Evolutionary conservation across 805 yeast genomes (phyloP).

Genomic region (Candida ponderosae): DNA sequence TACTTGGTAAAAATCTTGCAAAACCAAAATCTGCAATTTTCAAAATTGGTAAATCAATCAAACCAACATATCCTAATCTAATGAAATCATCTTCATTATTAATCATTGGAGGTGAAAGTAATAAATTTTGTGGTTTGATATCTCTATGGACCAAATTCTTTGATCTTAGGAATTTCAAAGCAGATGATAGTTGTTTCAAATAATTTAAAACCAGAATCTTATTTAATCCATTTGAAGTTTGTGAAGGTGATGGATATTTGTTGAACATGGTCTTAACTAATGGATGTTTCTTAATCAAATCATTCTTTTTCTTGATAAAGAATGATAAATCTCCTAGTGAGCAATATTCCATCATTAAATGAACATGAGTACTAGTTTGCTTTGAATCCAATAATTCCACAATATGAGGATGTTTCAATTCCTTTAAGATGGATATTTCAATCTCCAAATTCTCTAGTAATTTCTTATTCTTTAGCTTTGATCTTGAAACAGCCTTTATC

Average conservation of each 20-base stretch:
- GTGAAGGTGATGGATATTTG: conserved; percentile 74
- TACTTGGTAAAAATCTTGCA: conserved; percentile 88
- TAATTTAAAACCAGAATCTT: conserved; percentile 75
- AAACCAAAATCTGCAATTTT: conserved; percentile 98
- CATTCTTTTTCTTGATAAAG: conserved; percentile 71
- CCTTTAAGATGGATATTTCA: conserved; percentile 83
- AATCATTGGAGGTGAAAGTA: conserved; percentile 76
- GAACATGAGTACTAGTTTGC: conserved; percentile 72
- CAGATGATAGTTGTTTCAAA: conserved; percentile 77
- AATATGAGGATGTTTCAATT: conserved; percentile 87
- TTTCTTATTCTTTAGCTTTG: conserved; percentile 78
- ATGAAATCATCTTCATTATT: conserved; percentile 52
- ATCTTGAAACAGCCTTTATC: conserved; percentile 77
- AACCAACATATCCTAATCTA: conserved; percentile 54
- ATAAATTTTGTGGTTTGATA: conserved; percentile 84
- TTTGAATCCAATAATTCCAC: conserved; percentile 81
- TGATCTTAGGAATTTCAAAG: conserved; percentile 72
- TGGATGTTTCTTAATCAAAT: conserved; percentile 68
- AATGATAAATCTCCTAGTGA: conserved; percentile 89
- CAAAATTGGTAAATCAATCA: conserved; percentile 82
- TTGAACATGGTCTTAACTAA: conserved; percentile 67
- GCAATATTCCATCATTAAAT: conserved; percentile 93
- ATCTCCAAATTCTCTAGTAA: conserved; percentile 85
- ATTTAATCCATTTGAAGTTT: conserved; percentile 70
- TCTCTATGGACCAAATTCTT: conserved; percentile 91